Conservation (phyloP, 2,329 filamentous ascomycete species). For the Pseudogymnoascus sp. region DNA sequence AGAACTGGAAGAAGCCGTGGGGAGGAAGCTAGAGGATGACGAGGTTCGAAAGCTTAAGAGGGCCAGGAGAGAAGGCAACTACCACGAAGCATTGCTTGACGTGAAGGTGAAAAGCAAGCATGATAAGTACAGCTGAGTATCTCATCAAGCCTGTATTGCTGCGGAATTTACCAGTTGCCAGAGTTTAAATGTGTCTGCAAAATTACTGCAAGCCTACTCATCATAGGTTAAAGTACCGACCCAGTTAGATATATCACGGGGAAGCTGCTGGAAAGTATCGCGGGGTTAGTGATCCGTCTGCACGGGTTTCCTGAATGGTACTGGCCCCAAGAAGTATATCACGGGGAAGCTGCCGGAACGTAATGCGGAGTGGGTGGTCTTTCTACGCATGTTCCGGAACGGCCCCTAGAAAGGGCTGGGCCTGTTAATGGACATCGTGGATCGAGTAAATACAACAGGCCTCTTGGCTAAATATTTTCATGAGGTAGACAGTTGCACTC, state of each 20-base stretch:
- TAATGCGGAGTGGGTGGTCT: neutral
- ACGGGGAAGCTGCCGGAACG: neutral
- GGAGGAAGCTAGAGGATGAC: constrained; percentile 68
- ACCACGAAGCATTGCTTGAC: constrained; percentile 78
- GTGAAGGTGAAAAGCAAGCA: constrained; percentile 89
- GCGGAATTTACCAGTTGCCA: neutral
- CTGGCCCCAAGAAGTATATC: neutral
- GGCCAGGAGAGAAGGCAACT: constrained; percentile 78
- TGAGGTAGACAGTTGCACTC: neutral
- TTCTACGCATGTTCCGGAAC: neutral
- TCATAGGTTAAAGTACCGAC: neutral
- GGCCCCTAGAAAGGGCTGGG: neutral
- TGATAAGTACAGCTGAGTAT: constrained; percentile 62
- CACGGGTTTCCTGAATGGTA: neutral
- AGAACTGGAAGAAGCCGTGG: constrained; percentile 76
- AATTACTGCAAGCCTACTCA: neutral
- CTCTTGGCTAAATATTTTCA: neutral
- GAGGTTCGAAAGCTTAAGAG: constrained; percentile 78
- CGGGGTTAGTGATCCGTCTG: neutral
- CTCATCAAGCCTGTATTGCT: neutral
- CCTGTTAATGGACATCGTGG: neutral
- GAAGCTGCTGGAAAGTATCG: neutral
- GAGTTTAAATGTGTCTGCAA: neutral
- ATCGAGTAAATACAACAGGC: neutral
- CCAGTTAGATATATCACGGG: neutral